Evolutionary conservation across 2,329 filamentous ascomycete genomes (phyloP), one percentile per base, ranked within the genome.

Genomic region (Penicillium sp.): DNA sequence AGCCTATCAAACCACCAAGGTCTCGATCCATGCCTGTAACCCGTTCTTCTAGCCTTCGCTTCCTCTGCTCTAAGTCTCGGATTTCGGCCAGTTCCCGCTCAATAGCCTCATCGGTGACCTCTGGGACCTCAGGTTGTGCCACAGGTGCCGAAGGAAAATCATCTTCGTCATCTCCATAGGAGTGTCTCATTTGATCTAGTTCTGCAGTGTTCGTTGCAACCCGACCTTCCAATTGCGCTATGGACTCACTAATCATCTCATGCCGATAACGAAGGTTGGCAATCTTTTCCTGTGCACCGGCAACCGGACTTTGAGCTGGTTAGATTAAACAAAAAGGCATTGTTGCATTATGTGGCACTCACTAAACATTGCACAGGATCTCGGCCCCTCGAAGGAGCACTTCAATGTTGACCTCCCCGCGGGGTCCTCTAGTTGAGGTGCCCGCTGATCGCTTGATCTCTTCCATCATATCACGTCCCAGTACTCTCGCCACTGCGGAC

Each of bases 321-420:
- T 48, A 46, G 60, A 63, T 57, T 67, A 57, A 50, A 21, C 23
- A 16, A 29, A 21, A 1, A 15, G 12, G 15, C 41, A 35, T 52
- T 34, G 16, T 37, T 12, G 6, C 32, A 50, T 13, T 13, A 37
- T 45, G 23, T 40, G 6, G n/a, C n/a, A 42, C 45, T 58, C 72
- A 85, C 82, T 97, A 97, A 29, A 97, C 92, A 42, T 83, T 83
- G 64, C 91, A 92, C 31, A 97, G 82, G 78, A 91, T 96, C 78
- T 97, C 91, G 0, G 92, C 93, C 1, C 93, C 92, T 50, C 84
- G 81, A 23, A 99, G 80, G 31, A 99, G 76, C 1, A 96, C 81
- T 66, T 96, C 90, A 3, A 97, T 86, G 71, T 97, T 90, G 3
- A 97, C 81, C 25, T 95, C 91, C 10, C 86, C 87, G 31, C 78